Evolutionary conservation across 768 basidiomycete species (phyloP), one percentile per base, ranked within the genome.

Genomic region (Porpolomopsis calyptriformis): DNA sequence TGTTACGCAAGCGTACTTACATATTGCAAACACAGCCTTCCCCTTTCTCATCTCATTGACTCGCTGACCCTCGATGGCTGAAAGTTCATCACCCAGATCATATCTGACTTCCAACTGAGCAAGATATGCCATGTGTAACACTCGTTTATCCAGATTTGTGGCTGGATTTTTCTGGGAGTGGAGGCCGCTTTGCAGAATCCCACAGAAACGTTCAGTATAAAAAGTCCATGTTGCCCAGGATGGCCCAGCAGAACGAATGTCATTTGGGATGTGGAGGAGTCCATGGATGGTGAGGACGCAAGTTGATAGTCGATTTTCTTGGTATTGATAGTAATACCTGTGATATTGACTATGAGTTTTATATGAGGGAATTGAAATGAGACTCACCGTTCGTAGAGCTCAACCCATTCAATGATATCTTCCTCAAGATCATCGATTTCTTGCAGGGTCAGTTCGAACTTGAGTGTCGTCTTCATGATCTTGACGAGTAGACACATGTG

Each of bases 381-480:
- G 24, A 51, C 61, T n/a, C 40, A 68, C 68, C 43, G 45, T 55
- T 73, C 69, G 49, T 63, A 73, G 4, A 58, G 41, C 34, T 55
- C 12, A 2, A 70, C 67, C 69, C 68, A 72, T 0, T 46, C 19
- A 3, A 53, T 43, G 42, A 71, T 65, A 0, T 53, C 54, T 3
- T 14, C 12, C 16, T 61, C 51, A 0, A 70, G 43, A 0, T 44
- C 22, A 4, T 60, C 47, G 12, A 70, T 47, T 24, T 69, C 58
- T 0, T 18, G 40, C 4, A 39, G 19, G 0, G 55, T 57, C 2
- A 67, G 46, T 14, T 59, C 51, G 33, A 65, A 68, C 25, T 61
- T 49, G 0, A 71, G 54, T 47, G 65, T 69, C 0, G 45, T 49
- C 37, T 61, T 59, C 48, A 72, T 57, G 20, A 72, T 60, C 1